Conservation (phyloP, 805 yeast species). For the Starmerella stellata region DNA sequence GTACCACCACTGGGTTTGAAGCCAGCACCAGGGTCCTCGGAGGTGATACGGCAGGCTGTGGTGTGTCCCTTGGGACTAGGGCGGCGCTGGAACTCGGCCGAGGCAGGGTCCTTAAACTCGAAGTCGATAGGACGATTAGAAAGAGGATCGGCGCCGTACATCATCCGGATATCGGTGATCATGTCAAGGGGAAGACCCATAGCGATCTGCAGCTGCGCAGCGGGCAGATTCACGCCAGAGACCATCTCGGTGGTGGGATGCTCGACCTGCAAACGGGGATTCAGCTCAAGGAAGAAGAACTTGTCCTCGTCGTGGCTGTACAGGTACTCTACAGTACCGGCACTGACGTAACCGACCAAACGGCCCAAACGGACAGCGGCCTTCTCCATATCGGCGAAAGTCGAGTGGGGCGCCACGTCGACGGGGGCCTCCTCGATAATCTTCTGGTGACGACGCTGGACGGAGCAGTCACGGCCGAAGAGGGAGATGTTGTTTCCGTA, state of each 20-base stretch:
- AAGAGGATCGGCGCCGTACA: constrained; percentile 93
- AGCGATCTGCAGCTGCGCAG: constrained; percentile 96
- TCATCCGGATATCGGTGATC: constrained; percentile 76
- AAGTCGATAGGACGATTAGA: constrained; percentile 80
- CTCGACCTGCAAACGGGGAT: constrained; percentile 97
- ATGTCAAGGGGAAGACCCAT: constrained; percentile 98
- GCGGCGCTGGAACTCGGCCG: constrained; percentile 64
- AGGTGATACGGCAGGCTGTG: constrained; percentile 97
- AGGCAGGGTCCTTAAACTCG: constrained; percentile 55
- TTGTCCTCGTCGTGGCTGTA: constrained; percentile 88
- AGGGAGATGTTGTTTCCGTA: constrained; percentile 93
- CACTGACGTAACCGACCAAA: constrained; percentile 94
- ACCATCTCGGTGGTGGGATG: constrained; percentile 99
- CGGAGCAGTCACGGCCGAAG: constrained; percentile 98
- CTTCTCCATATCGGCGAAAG: constrained; percentile 80
- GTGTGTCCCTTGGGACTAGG: constrained; percentile 97
- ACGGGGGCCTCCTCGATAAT: constrained; percentile 99
- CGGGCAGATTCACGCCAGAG: constrained; percentile 92
- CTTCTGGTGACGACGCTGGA: constrained; percentile 98
- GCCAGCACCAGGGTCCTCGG: constrained; percentile 98
- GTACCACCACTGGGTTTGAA: constrained; percentile 98
- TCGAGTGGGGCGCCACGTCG: constrained; percentile 71
- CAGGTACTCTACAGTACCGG: constrained; percentile 97
- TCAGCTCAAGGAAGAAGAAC: constrained; percentile 88
- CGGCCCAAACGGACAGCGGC: constrained; percentile 96